phyloP scores from a whole-genome alignment of 805 yeast genomes.

The Yamadazyma phyllophila region DNA sequence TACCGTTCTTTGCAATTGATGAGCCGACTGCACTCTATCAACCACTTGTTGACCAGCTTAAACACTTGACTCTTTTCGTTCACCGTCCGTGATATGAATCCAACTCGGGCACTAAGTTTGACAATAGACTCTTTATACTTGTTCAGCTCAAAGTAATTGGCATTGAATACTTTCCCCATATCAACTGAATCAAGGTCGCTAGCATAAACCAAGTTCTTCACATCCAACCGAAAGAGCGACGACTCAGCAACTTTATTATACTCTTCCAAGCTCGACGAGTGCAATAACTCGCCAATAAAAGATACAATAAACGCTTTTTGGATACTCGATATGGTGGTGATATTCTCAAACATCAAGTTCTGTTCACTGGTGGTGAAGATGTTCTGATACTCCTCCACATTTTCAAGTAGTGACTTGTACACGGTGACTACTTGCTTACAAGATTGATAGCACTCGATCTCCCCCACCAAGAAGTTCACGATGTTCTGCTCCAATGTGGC shows the following conservation, averaged over 20 bases:
- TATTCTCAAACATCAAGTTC: slow-evolving; percentile 41
- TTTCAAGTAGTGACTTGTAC: slow-evolving; percentile 29
- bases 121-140: slow-evolving; percentile 2
- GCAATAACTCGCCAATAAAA: slow-evolving; percentile 8
- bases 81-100: slow-evolving; percentile 2
- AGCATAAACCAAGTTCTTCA: slow-evolving; percentile 11
- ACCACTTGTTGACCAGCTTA: slow-evolving; percentile 5
- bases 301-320: slow-evolving; percentile 13
- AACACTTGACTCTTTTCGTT: slow-evolving; percentile 3
- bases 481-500: slow-evolving; percentile 5
- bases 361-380: slow-evolving; percentile 35
- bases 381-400: slow-evolving; percentile 24
- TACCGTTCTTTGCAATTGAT: background rate
- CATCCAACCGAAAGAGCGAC: slow-evolving; percentile 1
- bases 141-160: slow-evolving; percentile 3
- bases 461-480: slow-evolving; percentile 4
- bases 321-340: slow-evolving; percentile 37
- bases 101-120: slow-evolving; percentile 4
- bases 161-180: slow-evolving; percentile 5
- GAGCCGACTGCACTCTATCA: slow-evolving; percentile 2
- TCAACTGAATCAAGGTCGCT: slow-evolving; percentile 6
- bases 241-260: slow-evolving; percentile 1
- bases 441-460: slow-evolving; percentile 22
- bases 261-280: background rate
- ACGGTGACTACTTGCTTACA: slow-evolving; percentile 28